phyloP scores from a whole-genome alignment of 495 filamentous ascomycete species.

The Talaromyces wortmannii region DNA sequence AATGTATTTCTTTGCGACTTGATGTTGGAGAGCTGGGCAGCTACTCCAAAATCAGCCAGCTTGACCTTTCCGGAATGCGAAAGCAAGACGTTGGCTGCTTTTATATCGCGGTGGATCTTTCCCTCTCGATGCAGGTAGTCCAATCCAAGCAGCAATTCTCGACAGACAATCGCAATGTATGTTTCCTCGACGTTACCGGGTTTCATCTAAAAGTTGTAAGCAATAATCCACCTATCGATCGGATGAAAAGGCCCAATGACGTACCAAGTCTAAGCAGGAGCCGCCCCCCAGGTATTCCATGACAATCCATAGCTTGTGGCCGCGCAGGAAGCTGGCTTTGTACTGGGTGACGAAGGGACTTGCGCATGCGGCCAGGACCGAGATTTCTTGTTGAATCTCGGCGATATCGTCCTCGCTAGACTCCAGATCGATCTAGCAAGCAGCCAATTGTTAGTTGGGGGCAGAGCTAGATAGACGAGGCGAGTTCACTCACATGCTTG shows the following conservation, averaged over 20 bases:
- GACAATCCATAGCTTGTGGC: constrained; percentile 96
- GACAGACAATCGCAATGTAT: constrained; percentile 91
- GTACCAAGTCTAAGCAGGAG: constrained; percentile 85
- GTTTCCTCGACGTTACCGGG: constrained; percentile 84
- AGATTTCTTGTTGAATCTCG: constrained; percentile 97
- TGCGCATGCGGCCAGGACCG: constrained; percentile 87
- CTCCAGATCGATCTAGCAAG: constrained; percentile 87
- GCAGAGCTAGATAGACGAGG: constrained; percentile 11
- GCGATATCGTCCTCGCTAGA: constrained; percentile 96
- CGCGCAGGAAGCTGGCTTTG: constrained; percentile 88
- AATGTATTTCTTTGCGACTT: constrained; percentile 98
- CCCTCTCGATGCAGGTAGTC: constrained; percentile 93
- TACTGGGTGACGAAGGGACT: constrained; percentile 94
- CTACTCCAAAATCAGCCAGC: constrained; percentile 95
- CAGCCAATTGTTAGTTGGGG: background rate
- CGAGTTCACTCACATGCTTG: constrained; percentile 57
- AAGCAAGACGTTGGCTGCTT: constrained; percentile 88
- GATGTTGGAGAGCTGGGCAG: constrained; percentile 92
- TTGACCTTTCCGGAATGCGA: constrained; percentile 89
- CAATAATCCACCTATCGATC: constrained; percentile 7
- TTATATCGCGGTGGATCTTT: constrained; percentile 96
- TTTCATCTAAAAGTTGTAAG: constrained; percentile 62
- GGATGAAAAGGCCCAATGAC: background rate
- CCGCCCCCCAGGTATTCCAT: constrained; percentile 97
- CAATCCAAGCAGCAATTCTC: constrained; percentile 81